Evolutionary conservation across 306 rosid species (phyloP).

Genomic region (Astragalus glycyphyllos): DNA sequence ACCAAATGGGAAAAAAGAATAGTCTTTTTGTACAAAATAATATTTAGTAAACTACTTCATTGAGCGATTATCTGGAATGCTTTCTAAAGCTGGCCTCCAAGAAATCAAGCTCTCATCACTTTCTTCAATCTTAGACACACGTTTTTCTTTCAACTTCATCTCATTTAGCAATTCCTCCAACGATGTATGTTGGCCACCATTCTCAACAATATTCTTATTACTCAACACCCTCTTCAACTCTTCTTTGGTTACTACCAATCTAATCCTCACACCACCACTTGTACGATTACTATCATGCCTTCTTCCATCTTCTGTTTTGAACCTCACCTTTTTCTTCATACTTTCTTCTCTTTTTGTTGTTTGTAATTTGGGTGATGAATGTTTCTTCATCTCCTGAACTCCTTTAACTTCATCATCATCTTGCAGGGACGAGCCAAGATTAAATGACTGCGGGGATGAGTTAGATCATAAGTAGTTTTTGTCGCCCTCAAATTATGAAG

Average conservation of each 20-base stretch:
- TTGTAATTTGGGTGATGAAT: not conserved
- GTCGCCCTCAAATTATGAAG: too few relatives aligned
- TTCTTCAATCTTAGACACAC: conserved; percentile 37
- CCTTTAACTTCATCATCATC: too few relatives aligned
- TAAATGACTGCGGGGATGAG: too few relatives aligned
- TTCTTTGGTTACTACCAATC: conserved; percentile 61
- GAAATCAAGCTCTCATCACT: conserved; percentile 30
- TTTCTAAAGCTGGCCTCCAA: conserved; percentile 75
- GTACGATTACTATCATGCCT: conserved; percentile 6
- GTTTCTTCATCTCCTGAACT: conserved; percentile 37
- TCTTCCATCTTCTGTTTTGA: conserved; percentile 17
- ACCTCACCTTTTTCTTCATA: conserved; percentile 42
- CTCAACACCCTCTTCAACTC: conserved; percentile 66
- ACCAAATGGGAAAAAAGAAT: conserved; percentile 24
- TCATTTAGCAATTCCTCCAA: conserved; percentile 59
- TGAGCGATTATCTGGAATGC: conserved; percentile 64
- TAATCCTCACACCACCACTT: conserved; percentile 63
- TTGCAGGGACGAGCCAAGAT: too few relatives aligned
- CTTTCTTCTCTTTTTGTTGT: conserved; percentile 4
- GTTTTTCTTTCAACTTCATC: conserved; percentile 56
- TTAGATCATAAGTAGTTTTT: too few relatives aligned
- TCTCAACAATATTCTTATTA: conserved; percentile 23
- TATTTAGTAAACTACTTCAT: conserved; percentile 4
- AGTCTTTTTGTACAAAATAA: conserved; percentile 22
- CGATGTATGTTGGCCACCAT: conserved; percentile 39